Evolutionary conservation across 306 rosid genomes (phyloP).

Genomic region (Trichosanthes cucumerina): DNA sequence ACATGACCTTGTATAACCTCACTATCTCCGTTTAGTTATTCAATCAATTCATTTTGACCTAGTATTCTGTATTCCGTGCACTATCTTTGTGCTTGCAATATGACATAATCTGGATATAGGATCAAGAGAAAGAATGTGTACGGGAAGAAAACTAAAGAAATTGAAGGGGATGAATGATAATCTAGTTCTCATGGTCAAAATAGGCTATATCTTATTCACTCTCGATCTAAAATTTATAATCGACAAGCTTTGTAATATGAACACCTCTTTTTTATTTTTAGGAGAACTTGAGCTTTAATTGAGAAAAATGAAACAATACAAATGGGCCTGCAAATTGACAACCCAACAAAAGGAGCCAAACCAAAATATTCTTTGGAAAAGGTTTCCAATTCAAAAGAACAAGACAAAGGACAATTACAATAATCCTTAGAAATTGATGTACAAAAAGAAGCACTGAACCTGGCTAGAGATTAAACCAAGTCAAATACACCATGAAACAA

Average conservation of each 20-base stretch:
- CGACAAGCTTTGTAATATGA: neutral
- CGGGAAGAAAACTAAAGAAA: neutral
- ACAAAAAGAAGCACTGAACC: neutral
- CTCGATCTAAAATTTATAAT: neutral
- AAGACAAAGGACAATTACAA: neutral
- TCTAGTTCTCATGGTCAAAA: neutral
- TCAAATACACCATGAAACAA: neutral
- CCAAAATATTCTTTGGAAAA: neutral
- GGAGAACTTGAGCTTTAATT: neutral
- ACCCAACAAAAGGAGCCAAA: neutral
- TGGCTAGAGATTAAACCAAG: neutral
- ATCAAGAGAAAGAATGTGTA: neutral
- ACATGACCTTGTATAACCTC: neutral
- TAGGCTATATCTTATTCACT: neutral
- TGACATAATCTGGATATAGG: neutral
- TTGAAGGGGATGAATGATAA: neutral
- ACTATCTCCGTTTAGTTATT: neutral
- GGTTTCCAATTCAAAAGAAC: neutral
- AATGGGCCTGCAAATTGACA: neutral
- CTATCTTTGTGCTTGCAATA: neutral
- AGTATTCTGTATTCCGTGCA: neutral
- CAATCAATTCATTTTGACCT: neutral
- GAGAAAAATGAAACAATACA: neutral
- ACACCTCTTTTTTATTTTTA: neutral
- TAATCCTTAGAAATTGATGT: neutral